Evolutionary conservation across 2,329 filamentous ascomycete genomes (phyloP).

Genomic region (Colletotrichum phormii): DNA sequence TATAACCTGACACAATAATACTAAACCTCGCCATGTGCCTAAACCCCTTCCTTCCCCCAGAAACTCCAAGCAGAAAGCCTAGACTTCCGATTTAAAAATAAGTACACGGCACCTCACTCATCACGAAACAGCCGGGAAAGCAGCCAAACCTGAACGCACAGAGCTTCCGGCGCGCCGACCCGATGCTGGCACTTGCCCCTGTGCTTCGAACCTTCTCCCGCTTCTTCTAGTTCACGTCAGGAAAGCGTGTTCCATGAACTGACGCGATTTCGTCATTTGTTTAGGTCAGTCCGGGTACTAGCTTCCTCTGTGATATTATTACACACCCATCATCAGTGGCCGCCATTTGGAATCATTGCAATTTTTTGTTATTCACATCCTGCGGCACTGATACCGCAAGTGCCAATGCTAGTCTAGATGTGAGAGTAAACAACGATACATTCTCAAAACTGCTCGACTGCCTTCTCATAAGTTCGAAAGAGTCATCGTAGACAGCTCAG

Average conservation of each 20-base stretch:
- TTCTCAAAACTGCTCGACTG: background rate
- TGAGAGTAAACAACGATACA: too few species aligned
- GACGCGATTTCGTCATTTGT: background rate
- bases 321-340: background rate
- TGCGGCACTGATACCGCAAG: background rate
- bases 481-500: background rate
- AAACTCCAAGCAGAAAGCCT: background rate
- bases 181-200: constrained; percentile 3
- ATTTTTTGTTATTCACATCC: background rate
- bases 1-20: constrained; percentile 13
- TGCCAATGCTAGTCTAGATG: too few species aligned
- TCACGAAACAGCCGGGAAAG: background rate
- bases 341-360: background rate
- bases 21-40: background rate
- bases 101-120: too few species aligned
- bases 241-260: background rate
- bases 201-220: background rate
- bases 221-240: background rate
- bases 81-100: background rate
- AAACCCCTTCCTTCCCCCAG: background rate
- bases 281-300: background rate
- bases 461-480: background rate
- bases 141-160: background rate
- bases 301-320: too few species aligned
- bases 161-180: background rate